A percentile compares a stretch with the other conserved stretches of the same genome.
Conservation (phyloP, 1,284 basidiomycete species). For the Sporisorium scitamineum region DNA sequence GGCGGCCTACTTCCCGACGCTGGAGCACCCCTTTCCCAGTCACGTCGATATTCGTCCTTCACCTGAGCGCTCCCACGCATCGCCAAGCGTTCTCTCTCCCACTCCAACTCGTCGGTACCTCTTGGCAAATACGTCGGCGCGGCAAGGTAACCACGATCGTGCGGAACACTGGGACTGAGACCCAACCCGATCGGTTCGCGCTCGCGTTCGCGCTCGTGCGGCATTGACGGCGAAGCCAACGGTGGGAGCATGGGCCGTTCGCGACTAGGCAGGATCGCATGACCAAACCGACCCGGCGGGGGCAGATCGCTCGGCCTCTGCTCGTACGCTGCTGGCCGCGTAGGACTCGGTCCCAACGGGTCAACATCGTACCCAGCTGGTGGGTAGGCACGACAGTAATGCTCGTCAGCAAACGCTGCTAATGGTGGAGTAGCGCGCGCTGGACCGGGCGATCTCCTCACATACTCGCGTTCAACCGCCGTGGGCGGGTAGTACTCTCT, state of each 20-base stretch:
- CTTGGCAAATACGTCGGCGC: too few species aligned
- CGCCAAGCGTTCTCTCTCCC: neutral
- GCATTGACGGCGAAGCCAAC: slow-evolving; percentile 5
- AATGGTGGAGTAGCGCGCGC: slow-evolving; percentile 15
- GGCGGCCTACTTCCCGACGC: too few species aligned
- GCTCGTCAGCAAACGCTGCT: slow-evolving; percentile 7
- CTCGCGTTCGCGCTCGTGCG: neutral
- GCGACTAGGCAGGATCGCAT: neutral
- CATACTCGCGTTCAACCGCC: slow-evolving; percentile 20
- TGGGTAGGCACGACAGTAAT: slow-evolving; percentile 6
- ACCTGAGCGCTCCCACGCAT: neutral
- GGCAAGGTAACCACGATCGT: too few species aligned
- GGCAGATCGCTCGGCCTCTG: neutral
- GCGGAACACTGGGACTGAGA: too few species aligned
- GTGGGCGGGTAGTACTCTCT: slow-evolving; percentile 11
- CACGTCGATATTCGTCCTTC: neutral
- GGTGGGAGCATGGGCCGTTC: slow-evolving; percentile 26
- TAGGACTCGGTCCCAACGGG: neutral
- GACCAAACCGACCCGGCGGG: neutral
- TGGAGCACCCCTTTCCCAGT: too few species aligned
- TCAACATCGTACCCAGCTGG: neutral
- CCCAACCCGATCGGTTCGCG: too few species aligned
- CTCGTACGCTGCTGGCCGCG: slow-evolving; percentile 9
- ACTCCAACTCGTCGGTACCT: too few species aligned
- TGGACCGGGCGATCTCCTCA: slow-evolving; percentile 5